A percentile compares a stretch with the other conserved stretches of the same genome.
Conservation (phyloP, 2,329 filamentous ascomycete species). For the Fusarium sp. region DNA sequence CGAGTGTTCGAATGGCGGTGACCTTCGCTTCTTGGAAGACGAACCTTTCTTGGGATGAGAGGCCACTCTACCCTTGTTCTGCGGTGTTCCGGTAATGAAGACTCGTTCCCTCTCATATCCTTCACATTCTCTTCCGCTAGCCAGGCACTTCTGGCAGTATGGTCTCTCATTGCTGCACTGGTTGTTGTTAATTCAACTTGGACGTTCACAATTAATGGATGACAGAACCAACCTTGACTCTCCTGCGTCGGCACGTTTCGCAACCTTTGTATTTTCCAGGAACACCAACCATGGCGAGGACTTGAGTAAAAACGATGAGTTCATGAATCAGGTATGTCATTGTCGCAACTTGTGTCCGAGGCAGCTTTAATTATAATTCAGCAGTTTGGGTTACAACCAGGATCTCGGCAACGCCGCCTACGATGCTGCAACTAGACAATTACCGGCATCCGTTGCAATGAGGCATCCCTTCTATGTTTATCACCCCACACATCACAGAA, state of each 20-base stretch:
- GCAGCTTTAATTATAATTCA: conserved; percentile 8
- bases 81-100: conserved; percentile 71
- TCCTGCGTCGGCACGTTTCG: conserved; percentile 69
- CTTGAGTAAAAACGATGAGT: conserved; percentile 1
- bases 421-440: conserved; percentile 40
- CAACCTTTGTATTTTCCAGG: conserved; percentile 74
- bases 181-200: conserved; percentile 14
- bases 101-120: conserved; percentile 73
- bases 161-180: conserved; percentile 73
- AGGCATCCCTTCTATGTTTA: conserved; percentile 36
- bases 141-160: conserved; percentile 69
- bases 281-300: conserved; percentile 67
- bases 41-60: conserved; percentile 63
- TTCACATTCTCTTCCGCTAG: conserved; percentile 67
- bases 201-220: neutral
- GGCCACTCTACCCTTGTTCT: conserved; percentile 66
- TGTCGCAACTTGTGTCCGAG: neutral
- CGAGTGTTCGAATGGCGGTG: conserved; percentile 42
- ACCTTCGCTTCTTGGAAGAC: conserved; percentile 52
- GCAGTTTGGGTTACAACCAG: conserved; percentile 4
- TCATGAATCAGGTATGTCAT: neutral
- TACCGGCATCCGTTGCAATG: conserved; percentile 18
- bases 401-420: conserved; percentile 25
- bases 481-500: conserved; percentile 42
- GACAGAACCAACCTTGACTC: conserved; percentile 65